A percentile compares a stretch with the other conserved stretches of the same genome.
Conservation (phyloP, 192 early-diverging fungal genomes). For the Linnemannia schmuckeri region DNA sequence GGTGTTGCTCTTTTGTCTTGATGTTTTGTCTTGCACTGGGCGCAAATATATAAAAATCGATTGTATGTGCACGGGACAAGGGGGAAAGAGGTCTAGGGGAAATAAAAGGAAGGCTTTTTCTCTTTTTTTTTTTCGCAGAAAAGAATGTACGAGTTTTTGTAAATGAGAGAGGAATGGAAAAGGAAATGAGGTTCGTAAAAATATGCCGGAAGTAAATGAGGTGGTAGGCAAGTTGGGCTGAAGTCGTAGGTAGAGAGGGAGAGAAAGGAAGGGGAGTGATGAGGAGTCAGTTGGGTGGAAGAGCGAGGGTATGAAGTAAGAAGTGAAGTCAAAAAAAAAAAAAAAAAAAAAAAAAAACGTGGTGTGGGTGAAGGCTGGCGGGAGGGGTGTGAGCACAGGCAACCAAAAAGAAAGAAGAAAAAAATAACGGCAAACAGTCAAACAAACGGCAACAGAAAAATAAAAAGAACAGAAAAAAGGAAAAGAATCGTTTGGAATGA, state of each 20-base stretch:
- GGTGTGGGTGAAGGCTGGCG: neutral
- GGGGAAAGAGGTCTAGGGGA: neutral
- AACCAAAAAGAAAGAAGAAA: neutral
- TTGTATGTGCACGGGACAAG: neutral
- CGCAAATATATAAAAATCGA: neutral
- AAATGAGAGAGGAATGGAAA: too few species aligned
- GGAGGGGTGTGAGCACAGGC: neutral
- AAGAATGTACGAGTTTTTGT: too few species aligned
- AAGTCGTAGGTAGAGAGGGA: too few species aligned
- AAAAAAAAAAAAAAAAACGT: constrained; percentile 10
- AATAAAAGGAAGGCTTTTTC: too few species aligned
- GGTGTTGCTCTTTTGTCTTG: neutral
- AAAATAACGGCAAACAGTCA: neutral
- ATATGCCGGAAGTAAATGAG: too few species aligned
- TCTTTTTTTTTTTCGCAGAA: too few species aligned
- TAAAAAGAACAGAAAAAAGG: neutral
- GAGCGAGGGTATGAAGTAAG: too few species aligned
- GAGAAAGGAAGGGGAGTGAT: too few species aligned
- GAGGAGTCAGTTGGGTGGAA: too few species aligned
- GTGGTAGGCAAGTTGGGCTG: too few species aligned
- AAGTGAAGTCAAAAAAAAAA: neutral
- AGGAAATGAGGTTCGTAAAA: too few species aligned
- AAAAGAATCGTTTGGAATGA: neutral
- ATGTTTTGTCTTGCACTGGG: neutral
- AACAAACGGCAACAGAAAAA: neutral